Conservation (phyloP, 2,329 filamentous ascomycete species). For the Alternaria arborescens region DNA sequence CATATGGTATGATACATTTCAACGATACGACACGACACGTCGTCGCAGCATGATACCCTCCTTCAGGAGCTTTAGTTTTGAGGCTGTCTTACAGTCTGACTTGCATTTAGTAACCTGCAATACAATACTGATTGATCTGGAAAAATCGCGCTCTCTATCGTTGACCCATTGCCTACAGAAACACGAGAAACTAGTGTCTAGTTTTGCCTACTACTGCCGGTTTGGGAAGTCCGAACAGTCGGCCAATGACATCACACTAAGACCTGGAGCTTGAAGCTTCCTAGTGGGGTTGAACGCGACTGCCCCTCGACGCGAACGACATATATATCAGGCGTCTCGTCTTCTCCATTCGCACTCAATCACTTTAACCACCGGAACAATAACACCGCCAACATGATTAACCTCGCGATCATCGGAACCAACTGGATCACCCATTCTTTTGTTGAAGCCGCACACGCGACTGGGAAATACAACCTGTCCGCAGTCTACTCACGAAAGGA, state of each 20-base stretch:
- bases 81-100: conserved; percentile 7
- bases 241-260: conserved; percentile 28
- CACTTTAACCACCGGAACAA: neutral
- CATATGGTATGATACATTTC: conserved; percentile 39
- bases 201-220: conserved; percentile 13
- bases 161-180: neutral
- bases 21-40: conserved; percentile 39
- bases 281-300: conserved; percentile 26
- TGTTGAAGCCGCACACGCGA: conserved; percentile 55
- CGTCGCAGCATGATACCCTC: conserved; percentile 50
- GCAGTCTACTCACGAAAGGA: conserved; percentile 58
- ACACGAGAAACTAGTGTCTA: neutral
- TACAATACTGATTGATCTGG: conserved; percentile 7
- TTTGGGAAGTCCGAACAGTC: conserved; percentile 25
- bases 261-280: conserved; percentile 7
- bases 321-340: neutral
- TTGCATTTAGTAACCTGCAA: conserved; percentile 12
- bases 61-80: conserved; percentile 36
- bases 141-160: neutral
- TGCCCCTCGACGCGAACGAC: conserved; percentile 10
- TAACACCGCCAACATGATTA: conserved; percentile 43
- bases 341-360: neutral
- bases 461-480: conserved; percentile 54
- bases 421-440: conserved; percentile 61
- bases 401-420: conserved; percentile 58